Evolutionary conservation across 495 filamentous ascomycete genomes (phyloP).

Genomic region (Tuber magnatum): DNA sequence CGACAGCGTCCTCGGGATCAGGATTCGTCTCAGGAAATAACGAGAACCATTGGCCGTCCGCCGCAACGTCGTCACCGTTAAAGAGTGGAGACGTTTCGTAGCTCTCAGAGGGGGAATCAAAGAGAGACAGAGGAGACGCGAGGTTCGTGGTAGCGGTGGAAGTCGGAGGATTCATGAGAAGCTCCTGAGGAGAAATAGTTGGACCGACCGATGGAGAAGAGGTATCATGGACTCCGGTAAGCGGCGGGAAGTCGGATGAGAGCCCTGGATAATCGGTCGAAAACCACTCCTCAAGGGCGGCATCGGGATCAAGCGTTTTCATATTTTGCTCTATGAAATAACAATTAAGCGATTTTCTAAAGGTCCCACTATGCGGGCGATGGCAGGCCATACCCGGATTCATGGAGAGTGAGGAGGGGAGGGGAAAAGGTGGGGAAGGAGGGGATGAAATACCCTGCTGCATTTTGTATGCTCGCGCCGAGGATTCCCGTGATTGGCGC

Average conservation of each 20-base stretch:
- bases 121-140: constrained; percentile 71
- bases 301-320: constrained; percentile 47
- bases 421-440: constrained; percentile 40
- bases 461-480: constrained; percentile 32
- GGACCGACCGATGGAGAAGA: constrained; percentile 51
- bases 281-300: constrained; percentile 50
- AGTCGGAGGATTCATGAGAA: constrained; percentile 72
- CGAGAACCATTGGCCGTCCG: constrained; percentile 52
- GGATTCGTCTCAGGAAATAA: constrained; percentile 58
- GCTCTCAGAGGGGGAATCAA: constrained; percentile 65
- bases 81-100: constrained; percentile 72
- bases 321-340: constrained; percentile 35
- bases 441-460: constrained; percentile 31
- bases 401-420: constrained; percentile 44
- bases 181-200: constrained; percentile 76
- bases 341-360: constrained; percentile 13
- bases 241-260: constrained; percentile 39
- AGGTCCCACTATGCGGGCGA: constrained; percentile 44
- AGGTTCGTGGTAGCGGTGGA: constrained; percentile 76
- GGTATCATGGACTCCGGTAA: constrained; percentile 31
- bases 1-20: constrained; percentile 38
- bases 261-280: constrained; percentile 41
- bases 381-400: constrained; percentile 43
- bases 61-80: constrained; percentile 44
- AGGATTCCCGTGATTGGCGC: constrained; percentile 22